Conservation (phyloP, 306 rosid species). For the Cucurbita pepo region DNA sequence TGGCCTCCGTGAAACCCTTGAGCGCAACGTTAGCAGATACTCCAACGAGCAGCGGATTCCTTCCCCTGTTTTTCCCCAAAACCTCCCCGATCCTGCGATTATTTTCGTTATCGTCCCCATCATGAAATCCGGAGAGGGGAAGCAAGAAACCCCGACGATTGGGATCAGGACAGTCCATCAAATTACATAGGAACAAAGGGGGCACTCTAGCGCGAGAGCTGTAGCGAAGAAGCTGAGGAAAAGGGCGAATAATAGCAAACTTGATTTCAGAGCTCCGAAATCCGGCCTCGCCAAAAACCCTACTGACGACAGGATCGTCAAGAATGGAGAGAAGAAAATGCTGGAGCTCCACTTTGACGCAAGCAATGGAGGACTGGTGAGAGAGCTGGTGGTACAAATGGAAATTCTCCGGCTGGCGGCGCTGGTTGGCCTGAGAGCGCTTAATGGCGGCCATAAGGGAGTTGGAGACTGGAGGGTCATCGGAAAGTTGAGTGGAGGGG, state of each 20-base stretch:
- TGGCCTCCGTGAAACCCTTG: constrained; percentile 24
- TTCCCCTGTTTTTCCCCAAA: constrained; percentile 32
- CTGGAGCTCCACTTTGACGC: constrained; percentile 77
- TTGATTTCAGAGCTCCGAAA: constrained; percentile 94
- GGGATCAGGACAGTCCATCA: constrained; percentile 26
- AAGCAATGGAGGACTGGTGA: constrained; percentile 49
- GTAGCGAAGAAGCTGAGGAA: constrained; percentile 40
- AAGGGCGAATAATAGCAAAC: constrained; percentile 61
- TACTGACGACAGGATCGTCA: constrained; percentile 91
- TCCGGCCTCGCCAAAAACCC: constrained; percentile 88
- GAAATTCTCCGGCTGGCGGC: constrained; percentile 76
- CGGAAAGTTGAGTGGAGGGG: constrained; percentile 34
- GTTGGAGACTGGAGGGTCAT: constrained; percentile 86
- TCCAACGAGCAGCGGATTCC: constrained; percentile 74
- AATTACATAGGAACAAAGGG: constrained; percentile 56
- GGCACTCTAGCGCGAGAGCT: constrained; percentile 40
- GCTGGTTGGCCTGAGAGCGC: constrained; percentile 90
- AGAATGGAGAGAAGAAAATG: constrained; percentile 66
- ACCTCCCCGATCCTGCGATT: constrained; percentile 61
- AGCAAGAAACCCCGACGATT: constrained; percentile 24
- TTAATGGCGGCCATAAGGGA: constrained; percentile 97
- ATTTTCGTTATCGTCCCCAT: constrained; percentile 40
- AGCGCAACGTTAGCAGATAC: constrained; percentile 52
- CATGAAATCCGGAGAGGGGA: constrained; percentile 22
- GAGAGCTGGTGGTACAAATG: constrained; percentile 49